These are phyloP conservation scores for Zancudomyces culisetae DNA, from an alignment of 371 early-diverging fungal genomes.

Conservation along the genomic window DNA sequence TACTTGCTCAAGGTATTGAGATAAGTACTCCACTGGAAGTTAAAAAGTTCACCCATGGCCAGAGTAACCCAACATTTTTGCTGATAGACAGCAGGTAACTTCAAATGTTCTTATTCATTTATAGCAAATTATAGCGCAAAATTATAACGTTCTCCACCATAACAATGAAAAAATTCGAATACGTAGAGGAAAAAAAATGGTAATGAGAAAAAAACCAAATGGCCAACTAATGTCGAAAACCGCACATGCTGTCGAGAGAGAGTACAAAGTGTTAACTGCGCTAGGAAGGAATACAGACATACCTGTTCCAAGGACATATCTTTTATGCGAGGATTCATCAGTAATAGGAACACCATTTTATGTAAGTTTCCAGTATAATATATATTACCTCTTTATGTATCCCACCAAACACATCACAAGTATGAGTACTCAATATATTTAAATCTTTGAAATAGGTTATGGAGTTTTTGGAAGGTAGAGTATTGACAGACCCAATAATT, in stretches of 20 bases:
- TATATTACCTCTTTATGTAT: too few relatives aligned
- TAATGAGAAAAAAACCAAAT: conserved; percentile 82
- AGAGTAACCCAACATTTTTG: conserved; percentile 81
- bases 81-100: conserved; percentile 24
- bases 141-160: too few relatives aligned
- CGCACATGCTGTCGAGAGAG: conserved; percentile 84
- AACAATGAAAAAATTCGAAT: too few relatives aligned
- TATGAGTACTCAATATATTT: too few relatives aligned
- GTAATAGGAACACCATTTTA: conserved; percentile 84
- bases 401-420: too few relatives aligned
- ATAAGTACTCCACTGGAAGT: conserved; percentile 43
- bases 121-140: too few relatives aligned
- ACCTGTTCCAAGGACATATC: conserved; percentile 74
- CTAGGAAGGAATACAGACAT: conserved; percentile 48
- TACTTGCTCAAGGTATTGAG: conserved; percentile 21
- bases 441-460: too few relatives aligned
- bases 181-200: conserved; percentile 45
- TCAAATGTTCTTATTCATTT: too few relatives aligned
- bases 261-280: conserved; percentile 59
- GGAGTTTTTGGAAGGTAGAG: conserved; percentile 79
- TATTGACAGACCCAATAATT: conserved; percentile 47
- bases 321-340: conserved; percentile 52
- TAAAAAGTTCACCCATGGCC: conserved; percentile 71
- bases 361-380: too few relatives aligned
- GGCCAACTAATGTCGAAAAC: conserved; percentile 64